These are phyloP conservation scores for Penicillium herquei DNA, from an alignment of 495 filamentous ascomycete species.

Conservation along the genomic window DNA sequence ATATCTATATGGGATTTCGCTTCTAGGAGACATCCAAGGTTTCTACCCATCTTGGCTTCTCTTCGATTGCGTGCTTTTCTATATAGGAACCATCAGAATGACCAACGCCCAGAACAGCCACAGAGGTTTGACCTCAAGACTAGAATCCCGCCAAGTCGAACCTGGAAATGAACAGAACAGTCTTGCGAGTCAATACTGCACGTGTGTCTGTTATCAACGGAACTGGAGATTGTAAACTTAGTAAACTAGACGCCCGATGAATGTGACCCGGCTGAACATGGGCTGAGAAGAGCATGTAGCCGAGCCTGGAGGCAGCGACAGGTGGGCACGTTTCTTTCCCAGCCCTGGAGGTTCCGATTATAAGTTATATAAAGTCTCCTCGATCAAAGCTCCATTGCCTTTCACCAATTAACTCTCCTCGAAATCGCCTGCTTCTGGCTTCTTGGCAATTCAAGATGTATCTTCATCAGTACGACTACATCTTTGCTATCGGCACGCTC, in stretches of 20 bases:
- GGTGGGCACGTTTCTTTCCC: too few species aligned
- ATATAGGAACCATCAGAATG: neutral
- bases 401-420: slow-evolving; percentile 1
- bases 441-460: slow-evolving; percentile 38
- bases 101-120: slow-evolving; percentile 12
- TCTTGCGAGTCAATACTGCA: slow-evolving; percentile 16
- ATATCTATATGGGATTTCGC: neutral
- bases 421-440: neutral
- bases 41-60: slow-evolving; percentile 1
- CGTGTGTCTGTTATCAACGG: slow-evolving; percentile 12
- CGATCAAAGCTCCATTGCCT: neutral
- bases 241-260: too few species aligned
- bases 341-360: too few species aligned
- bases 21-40: too few species aligned
- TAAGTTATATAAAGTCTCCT: slow-evolving; percentile 2
- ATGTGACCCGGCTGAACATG: too few species aligned
- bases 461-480: slow-evolving; percentile 62
- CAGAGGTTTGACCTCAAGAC: slow-evolving; percentile 8
- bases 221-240: neutral
- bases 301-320: too few species aligned
- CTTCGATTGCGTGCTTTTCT: slow-evolving; percentile 14
- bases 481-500: slow-evolving; percentile 73
- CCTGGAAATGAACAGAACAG: slow-evolving; percentile 4
- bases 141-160: slow-evolving; percentile 19
- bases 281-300: too few species aligned